phyloP scores from a whole-genome alignment of 257 asterid species.

The Pogostemon cablin region DNA sequence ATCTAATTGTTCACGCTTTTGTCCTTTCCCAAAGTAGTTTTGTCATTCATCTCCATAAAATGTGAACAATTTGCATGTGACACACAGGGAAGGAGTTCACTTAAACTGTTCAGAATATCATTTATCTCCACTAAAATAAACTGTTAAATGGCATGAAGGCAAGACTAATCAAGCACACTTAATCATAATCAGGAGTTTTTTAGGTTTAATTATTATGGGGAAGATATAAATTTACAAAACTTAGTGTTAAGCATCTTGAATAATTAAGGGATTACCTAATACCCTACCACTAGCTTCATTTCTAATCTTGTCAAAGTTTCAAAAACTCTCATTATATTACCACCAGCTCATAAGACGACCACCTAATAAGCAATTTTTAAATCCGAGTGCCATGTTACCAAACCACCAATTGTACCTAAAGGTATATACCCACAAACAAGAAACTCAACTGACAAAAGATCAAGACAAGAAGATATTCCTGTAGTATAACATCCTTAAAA shows the following conservation, averaged over 20 bases:
- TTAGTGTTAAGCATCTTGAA: background rate
- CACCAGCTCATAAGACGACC: background rate
- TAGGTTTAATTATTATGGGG: background rate
- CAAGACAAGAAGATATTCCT: background rate
- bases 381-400: background rate
- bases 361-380: constrained; percentile 1
- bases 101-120: background rate
- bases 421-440: background rate
- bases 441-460: background rate
- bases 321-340: background rate
- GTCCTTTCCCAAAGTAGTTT: background rate
- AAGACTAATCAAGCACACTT: background rate
- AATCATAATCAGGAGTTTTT: background rate
- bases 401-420: background rate
- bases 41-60: background rate
- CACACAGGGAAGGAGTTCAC: no score
- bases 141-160: background rate
- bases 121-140: background rate
- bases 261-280: background rate
- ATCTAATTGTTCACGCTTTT: background rate
- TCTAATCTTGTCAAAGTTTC: background rate
- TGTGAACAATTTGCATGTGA: background rate
- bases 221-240: no score
- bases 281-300: background rate
- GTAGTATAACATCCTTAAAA: constrained; percentile 8